Base-by-base conservation (phyloP, 2,329 filamentous ascomycete species). In the Aureobasidium subglaciale region DNA sequence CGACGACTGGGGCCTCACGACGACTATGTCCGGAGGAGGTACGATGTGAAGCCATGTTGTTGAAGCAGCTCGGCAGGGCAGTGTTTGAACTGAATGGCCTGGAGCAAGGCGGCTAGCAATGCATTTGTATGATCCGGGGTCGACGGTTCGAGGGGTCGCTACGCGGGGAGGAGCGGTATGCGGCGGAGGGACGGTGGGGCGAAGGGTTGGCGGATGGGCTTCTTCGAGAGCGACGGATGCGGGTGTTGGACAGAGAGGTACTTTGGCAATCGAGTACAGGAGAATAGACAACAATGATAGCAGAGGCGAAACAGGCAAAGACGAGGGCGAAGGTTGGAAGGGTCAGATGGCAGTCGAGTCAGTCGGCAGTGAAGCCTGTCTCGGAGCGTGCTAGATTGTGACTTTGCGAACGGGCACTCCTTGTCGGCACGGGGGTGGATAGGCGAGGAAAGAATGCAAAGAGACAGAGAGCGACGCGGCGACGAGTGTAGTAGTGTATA, bases 1-100 rank as follows among this genome's bases (percentile, higher is more conserved):
- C 70, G 66, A 29, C 49, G 35, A 48, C 43, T 13, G 34, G 42
- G 11, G 41, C 24, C 34, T 48, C 35, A 22, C 42, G 34, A n/a
- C 41, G 35, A 9, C 54, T 20, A 11, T 50, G 46, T 7, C 46
- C 46, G 8, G 53, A 18, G 8, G 54, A 49, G 32, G 54, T 18
- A 29, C 50, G 50, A 20, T 54, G 42, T 34, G 54, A 22, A 4
- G 54, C 54, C 54, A 56, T 56, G 54, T 10, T 56, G 54, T 10
- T 49, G 54, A 41, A 34, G 43, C 22, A 37, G 34, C 32, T 45
- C 32, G 22, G 38, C 25, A 40, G 34, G 34, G 54, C 34, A 38
- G 42, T 41, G 32, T 13, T 20, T 20, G 24, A 24, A 41, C 43
- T 40, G 43, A 25, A 16, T 8, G 25, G 20, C 41, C 41, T 56